These are phyloP conservation scores for Miscanthus lutarioriparius DNA, from an alignment of 176 grass and related monocot species.

Conservation along the genomic window DNA sequence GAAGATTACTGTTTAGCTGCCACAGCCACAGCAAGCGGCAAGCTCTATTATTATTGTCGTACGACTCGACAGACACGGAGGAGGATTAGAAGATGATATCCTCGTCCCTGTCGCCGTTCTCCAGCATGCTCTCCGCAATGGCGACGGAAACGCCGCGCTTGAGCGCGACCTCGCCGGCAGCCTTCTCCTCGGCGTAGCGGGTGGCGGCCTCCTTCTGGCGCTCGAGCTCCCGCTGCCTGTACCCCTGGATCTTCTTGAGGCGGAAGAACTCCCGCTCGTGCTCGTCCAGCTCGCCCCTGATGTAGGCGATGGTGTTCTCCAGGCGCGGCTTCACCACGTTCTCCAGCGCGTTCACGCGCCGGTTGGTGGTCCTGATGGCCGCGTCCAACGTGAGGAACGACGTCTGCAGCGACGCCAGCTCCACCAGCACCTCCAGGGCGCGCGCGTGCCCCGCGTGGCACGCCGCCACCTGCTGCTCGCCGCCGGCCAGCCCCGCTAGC, in stretches of 20 bases:
- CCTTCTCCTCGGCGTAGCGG: conserved; percentile 53
- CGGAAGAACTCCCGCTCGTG: conserved; percentile 91
- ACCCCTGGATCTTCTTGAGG: conserved; percentile 80
- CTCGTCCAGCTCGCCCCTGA: conserved; percentile 73
- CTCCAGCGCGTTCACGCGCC: conserved; percentile 76
- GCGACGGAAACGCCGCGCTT: conserved; percentile 61
- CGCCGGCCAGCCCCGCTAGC: conserved; percentile 66
- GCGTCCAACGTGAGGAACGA: conserved; percentile 81
- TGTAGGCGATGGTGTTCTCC: conserved; percentile 82
- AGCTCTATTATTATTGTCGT: neutral
- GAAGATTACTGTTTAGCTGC: neutral
- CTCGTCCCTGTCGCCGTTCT: conserved; percentile 46
- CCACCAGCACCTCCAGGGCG: conserved; percentile 65
- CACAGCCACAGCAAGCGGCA: neutral
- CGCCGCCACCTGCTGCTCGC: conserved; percentile 72
- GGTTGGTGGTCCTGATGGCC: conserved; percentile 85
- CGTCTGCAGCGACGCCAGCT: conserved; percentile 86
- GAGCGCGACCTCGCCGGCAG: conserved; percentile 46
- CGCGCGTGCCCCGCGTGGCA: conserved; percentile 58
- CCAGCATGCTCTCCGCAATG: conserved; percentile 51
- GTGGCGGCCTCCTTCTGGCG: conserved; percentile 44
- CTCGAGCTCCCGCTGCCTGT: conserved; percentile 62
- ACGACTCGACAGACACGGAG: neutral
- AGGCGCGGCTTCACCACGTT: conserved; percentile 69
- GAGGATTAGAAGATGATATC: conserved; percentile 76